phyloP scores from a whole-genome alignment of 805 yeast genomes.

The Wickerhamiella australiensis region DNA sequence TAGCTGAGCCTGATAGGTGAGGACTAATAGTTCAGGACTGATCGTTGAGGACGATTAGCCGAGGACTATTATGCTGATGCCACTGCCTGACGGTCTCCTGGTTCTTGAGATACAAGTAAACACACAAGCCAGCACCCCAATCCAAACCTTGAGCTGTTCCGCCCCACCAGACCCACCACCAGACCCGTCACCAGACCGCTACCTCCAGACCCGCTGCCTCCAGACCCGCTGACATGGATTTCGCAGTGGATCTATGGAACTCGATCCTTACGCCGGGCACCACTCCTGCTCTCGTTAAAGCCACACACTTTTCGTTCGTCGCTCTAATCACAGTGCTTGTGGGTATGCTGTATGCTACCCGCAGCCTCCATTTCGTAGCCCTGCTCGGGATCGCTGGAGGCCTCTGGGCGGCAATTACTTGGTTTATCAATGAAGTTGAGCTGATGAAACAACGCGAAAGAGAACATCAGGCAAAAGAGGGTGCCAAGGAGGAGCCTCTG shows the following conservation, averaged over 20 bases:
- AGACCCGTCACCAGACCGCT: no score
- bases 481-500: neutral
- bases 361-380: constrained; percentile 53
- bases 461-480: constrained; percentile 13
- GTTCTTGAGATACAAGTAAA: no score
- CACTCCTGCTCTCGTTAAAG: constrained; percentile 74
- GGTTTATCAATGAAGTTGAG: constrained; percentile 71
- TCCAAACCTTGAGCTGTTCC: no score
- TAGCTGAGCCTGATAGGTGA: no score
- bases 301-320: constrained; percentile 76
- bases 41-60: no score
- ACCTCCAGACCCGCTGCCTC: no score
- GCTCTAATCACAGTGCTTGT: constrained; percentile 47
- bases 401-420: constrained; percentile 69
- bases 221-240: constrained; percentile 17
- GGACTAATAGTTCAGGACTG: no score
- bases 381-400: constrained; percentile 44
- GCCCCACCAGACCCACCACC: no score
- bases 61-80: no score
- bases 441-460: constrained; percentile 27
- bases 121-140: no score
- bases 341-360: constrained; percentile 46
- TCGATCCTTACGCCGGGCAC: constrained; percentile 89
- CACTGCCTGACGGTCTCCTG: no score
- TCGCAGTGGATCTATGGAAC: constrained; percentile 65